Evolutionary conservation across 257 asterid genomes (phyloP).

Genomic region (Solanum chmielewskii): DNA sequence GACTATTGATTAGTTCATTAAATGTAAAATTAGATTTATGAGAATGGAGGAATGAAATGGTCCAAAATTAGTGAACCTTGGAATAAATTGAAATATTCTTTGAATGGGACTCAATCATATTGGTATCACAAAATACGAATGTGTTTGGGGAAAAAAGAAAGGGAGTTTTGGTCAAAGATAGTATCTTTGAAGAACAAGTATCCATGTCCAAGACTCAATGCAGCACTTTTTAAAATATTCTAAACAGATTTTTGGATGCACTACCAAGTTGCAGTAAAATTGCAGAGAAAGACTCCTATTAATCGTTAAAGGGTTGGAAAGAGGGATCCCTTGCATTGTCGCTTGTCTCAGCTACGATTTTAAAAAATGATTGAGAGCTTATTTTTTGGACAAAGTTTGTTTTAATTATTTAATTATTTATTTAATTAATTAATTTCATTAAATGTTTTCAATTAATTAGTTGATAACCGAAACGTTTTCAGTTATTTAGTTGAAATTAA

Average conservation of each 20-base stretch:
- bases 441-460: too few species aligned
- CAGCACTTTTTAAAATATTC: background rate
- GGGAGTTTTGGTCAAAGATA: background rate
- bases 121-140: background rate
- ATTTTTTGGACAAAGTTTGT: too few species aligned
- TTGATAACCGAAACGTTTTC: too few species aligned
- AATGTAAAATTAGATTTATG: background rate
- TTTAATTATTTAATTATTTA: too few species aligned
- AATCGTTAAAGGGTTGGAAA: too few species aligned
- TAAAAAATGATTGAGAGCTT: too few species aligned
- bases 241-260: background rate
- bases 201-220: background rate
- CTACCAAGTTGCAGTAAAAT: background rate
- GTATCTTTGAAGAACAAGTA: background rate
- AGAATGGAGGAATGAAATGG: background rate
- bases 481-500: too few species aligned
- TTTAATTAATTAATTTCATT: too few species aligned
- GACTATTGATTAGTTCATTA: too few species aligned
- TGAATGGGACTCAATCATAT: background rate
- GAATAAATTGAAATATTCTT: background rate
- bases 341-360: too few species aligned
- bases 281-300: background rate
- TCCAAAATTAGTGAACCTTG: background rate
- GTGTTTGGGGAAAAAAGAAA: background rate
- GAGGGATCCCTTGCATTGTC: too few species aligned